phyloP scores from a whole-genome alignment of 345 rosid species.

The Ceriops tagal region DNA sequence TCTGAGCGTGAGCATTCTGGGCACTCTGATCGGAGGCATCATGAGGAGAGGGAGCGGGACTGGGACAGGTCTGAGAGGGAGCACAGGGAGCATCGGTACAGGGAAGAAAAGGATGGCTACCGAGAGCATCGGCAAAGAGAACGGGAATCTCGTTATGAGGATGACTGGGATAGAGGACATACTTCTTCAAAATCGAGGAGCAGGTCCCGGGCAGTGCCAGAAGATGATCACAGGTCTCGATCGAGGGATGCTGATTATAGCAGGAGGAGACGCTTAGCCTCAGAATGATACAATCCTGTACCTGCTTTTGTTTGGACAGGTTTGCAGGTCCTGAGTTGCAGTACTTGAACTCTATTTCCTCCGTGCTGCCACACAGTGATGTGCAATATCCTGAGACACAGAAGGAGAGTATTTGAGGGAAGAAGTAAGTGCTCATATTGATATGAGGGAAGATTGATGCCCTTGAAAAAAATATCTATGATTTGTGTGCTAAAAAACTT shows the following conservation, averaged over 20 bases:
- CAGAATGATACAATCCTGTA: conserved; percentile 33
- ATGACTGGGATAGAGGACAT: conserved; percentile 68
- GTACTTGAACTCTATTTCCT: not conserved
- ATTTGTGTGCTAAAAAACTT: conserved; percentile 34
- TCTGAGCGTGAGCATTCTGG: conserved; percentile 75
- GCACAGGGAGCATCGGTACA: conserved; percentile 50
- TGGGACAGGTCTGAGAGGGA: conserved; percentile 58
- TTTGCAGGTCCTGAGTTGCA: conserved; percentile 5
- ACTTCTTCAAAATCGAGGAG: conserved; percentile 64
- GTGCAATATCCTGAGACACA: conserved; percentile 23
- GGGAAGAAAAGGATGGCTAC: conserved; percentile 63
- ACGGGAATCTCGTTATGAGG: conserved; percentile 60
- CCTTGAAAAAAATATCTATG: conserved; percentile 22
- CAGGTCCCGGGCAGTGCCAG: conserved; percentile 60
- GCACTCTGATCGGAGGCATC: conserved; percentile 65
- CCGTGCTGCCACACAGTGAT: not conserved
- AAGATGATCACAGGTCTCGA: conserved; percentile 67
- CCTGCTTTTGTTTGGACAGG: conserved; percentile 13
- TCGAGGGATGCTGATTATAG: conserved; percentile 76
- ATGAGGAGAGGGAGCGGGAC: conserved; percentile 65
- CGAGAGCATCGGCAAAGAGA: conserved; percentile 66
- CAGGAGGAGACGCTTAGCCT: conserved; percentile 60
- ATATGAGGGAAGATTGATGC: conserved; percentile 29
- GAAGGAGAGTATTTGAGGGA: conserved; percentile 34
- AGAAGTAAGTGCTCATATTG: conserved; percentile 49